A percentile compares a stretch with the other conserved stretches of the same genome.
Conservation (phyloP, 768 basidiomycete genomes). For the Boletus insuetus region DNA sequence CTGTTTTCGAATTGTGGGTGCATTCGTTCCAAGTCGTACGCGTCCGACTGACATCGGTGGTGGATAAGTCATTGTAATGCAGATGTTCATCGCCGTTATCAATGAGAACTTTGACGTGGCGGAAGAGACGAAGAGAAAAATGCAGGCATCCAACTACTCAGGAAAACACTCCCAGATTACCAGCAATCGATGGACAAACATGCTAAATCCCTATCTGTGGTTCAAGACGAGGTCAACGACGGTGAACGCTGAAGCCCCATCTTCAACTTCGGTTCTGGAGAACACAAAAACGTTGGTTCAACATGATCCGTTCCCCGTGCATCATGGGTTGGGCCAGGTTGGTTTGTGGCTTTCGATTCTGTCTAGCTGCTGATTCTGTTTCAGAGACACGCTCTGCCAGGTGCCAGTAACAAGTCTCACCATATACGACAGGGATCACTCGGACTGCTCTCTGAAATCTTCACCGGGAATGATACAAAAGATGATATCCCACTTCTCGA, state of each 20-base stretch:
- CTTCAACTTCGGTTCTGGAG: slow-evolving; percentile 72
- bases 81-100: slow-evolving; percentile 97
- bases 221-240: slow-evolving; percentile 70
- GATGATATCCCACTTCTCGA: slow-evolving; percentile 61
- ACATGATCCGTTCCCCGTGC: slow-evolving; percentile 44
- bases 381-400: slow-evolving; percentile 16
- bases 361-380: slow-evolving; percentile 12
- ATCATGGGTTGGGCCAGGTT: slow-evolving; percentile 32
- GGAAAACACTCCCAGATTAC: slow-evolving; percentile 53
- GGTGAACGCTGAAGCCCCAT: slow-evolving; percentile 66
- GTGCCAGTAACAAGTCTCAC: slow-evolving; percentile 33
- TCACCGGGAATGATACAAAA: slow-evolving; percentile 51
- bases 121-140: slow-evolving; percentile 82
- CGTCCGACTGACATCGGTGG: slow-evolving; percentile 1
- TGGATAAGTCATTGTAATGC: slow-evolving; percentile 75
- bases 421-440: slow-evolving; percentile 60
- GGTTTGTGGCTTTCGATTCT: slow-evolving; percentile 1
- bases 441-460: slow-evolving; percentile 60
- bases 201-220: slow-evolving; percentile 87
- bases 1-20: slow-evolving; percentile 86
- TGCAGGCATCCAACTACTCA: slow-evolving; percentile 74
- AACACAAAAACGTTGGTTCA: slow-evolving; percentile 75
- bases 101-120: slow-evolving; percentile 94
- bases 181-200: slow-evolving; percentile 60
- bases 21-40: background rate